Evolutionary conservation across 1,284 basidiomycete genomes (phyloP).

Genomic region (Ganoderma lucidum): DNA sequence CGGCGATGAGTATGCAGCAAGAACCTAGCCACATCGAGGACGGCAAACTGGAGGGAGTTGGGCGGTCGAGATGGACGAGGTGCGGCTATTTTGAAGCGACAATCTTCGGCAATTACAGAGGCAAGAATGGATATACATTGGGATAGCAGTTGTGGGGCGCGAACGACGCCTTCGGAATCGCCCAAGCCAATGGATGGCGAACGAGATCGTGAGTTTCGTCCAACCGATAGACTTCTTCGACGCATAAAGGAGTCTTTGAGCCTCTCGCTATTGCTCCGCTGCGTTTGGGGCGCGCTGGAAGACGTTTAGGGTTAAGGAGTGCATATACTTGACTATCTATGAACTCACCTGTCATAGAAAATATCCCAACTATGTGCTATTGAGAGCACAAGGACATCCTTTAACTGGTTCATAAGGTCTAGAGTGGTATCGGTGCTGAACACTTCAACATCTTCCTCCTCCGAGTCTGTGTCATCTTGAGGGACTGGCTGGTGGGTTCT

Average conservation of each 20-base stretch:
- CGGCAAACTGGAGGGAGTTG: slow-evolving; percentile 68
- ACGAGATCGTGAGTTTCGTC: slow-evolving; percentile 51
- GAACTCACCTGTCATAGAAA: slow-evolving; percentile 53
- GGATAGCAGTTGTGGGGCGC: slow-evolving; percentile 59
- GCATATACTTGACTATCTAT: too few relatives aligned
- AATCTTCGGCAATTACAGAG: slow-evolving; percentile 73
- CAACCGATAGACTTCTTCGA: slow-evolving; percentile 26
- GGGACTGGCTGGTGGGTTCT: slow-evolving; percentile 28
- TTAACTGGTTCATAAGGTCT: slow-evolving; percentile 66
- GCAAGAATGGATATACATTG: slow-evolving; percentile 68
- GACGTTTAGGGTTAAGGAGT: background rate
- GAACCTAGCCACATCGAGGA: slow-evolving; percentile 69
- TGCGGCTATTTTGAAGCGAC: slow-evolving; percentile 63
- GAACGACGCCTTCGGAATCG: slow-evolving; percentile 38
- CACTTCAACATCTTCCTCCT: slow-evolving; percentile 50
- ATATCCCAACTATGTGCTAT: slow-evolving; percentile 66
- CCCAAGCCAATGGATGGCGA: slow-evolving; percentile 62
- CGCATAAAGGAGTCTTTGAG: slow-evolving; percentile 32
- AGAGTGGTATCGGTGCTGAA: slow-evolving; percentile 70
- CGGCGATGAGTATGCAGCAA: slow-evolving; percentile 60
- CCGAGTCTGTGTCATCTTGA: slow-evolving; percentile 56
- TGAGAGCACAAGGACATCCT: slow-evolving; percentile 65
- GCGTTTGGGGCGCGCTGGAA: slow-evolving; percentile 23
- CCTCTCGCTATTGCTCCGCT: slow-evolving; percentile 26
- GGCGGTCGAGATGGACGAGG: slow-evolving; percentile 69